Base-by-base conservation (phyloP, 768 basidiomycete species). In the Tylopilus sp. region DNA sequence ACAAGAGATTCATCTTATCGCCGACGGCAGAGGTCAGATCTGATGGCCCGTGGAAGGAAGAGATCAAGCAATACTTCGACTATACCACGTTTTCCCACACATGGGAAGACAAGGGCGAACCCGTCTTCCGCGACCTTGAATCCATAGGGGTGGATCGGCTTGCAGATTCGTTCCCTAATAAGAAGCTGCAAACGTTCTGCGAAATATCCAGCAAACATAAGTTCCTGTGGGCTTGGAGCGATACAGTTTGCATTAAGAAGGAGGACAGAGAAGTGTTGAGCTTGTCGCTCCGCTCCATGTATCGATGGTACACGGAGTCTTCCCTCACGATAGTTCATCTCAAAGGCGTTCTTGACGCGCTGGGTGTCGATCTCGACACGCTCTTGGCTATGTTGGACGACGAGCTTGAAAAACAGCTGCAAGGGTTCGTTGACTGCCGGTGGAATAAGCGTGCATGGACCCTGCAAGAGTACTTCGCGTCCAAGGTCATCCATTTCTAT, bases 161-260 rank as follows among this genome's bases (percentile, higher is more conserved):
- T 13, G 6, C 25, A 0, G 42, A 41, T 11, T 28, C 50, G 1
- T 13, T 45, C 24, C 7, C 55, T 1, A 25, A 45, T 28, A 43
- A 0, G 24, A 63, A 63, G 51, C 14, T 63, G 22, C 45, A 33
- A 31, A 50, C 12, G 4, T 63, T 63, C 21, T 63, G 62, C 48
- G 17, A 12, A 29, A 52, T n/a, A 11, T 37, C 53, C 6, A 33
- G 1, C 14, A 44, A 58, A 0, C 40, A 52, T 7, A 63, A 56
- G 6, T 63, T 52, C 28, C 5, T 7, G n/a, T 63, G 62, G 63
- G 67, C 56, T 42, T 67, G 59, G 65, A 53, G 52, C 1, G 65
- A 66, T 21, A 65, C 65, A 0, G 62, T 57, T n/a, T 67, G 65
- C 26, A 65, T 67, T 24, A 60, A 67, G 50, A 65, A 65, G 38